phyloP scores from a whole-genome alignment of 192 early-diverging fungal species.

The Mortierella antarctica region DNA sequence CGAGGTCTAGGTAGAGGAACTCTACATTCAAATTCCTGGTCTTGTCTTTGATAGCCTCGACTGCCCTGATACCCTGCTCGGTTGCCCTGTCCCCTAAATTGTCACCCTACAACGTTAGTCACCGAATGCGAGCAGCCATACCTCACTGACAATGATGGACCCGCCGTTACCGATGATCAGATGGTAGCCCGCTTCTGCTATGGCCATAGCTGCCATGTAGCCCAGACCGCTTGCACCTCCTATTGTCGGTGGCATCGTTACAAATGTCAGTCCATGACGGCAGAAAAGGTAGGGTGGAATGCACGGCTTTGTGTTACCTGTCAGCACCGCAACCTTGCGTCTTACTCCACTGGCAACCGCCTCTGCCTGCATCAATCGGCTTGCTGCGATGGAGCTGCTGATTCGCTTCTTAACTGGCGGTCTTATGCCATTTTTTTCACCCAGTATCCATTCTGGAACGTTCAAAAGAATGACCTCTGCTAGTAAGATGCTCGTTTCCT shows the following conservation, averaged over 20 bases:
- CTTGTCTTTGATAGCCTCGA: constrained; percentile 42
- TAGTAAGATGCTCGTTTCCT: constrained; percentile 18
- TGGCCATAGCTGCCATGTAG: constrained; percentile 29
- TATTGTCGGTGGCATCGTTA: not conserved
- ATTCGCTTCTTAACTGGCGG: constrained; percentile 33
- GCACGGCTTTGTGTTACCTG: constrained; percentile 12
- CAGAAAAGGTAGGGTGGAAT: too few species aligned
- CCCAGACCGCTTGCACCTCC: constrained; percentile 44
- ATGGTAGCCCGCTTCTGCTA: constrained; percentile 47
- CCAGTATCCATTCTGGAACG: constrained; percentile 44
- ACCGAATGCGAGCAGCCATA: not conserved
- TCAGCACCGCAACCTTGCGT: constrained; percentile 37
- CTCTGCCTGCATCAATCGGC: constrained; percentile 8
- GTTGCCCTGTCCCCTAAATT: constrained; percentile 41
- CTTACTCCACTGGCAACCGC: constrained; percentile 21
- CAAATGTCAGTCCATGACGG: too few species aligned
- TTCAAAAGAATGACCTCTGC: constrained; percentile 33
- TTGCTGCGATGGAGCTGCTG: constrained; percentile 28
- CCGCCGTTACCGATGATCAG: constrained; percentile 33
- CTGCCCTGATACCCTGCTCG: constrained; percentile 35
- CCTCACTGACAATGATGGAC: not conserved
- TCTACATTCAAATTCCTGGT: constrained; percentile 40
- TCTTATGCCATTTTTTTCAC: not conserved
- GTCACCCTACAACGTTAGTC: not conserved
- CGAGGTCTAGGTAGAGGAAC: constrained; percentile 41